Evolutionary conservation across 2,329 filamentous ascomycete genomes (phyloP), one percentile per base, ranked within the genome.

Genomic region (Apiospora kogelbergensis): DNA sequence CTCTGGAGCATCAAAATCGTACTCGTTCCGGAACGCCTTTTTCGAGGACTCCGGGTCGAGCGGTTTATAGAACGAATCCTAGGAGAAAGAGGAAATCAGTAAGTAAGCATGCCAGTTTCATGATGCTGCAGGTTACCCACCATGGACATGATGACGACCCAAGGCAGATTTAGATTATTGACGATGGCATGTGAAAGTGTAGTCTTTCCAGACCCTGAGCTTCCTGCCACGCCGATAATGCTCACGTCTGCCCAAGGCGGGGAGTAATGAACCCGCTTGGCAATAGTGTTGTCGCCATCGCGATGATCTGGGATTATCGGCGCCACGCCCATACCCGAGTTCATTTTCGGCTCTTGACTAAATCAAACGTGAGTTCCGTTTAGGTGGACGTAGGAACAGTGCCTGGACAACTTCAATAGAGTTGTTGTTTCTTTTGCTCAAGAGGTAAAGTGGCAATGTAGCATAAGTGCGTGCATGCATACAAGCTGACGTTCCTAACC

Each of bases 21-120:
- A 97, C 78, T 98, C 94, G 78, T 97, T 98, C 70, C 84, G 83
- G 81, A 98, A 97, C 0, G 96, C 96, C 75, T 89, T 87, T 72
- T 84, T 89, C 67, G 93, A 95, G 77, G 96, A 86, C 76, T 95
- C 94, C 2, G 90, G 85, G 22, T 89, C 92, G 74, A 99, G 83
- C 22, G 91, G 92, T 82, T 98, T 98, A 83, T 99, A 99, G 81
- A 97, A 99, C 15, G 95, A 98, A 81, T 99, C 96, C 94, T 97
- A 72, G 57, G 67, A n/a, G 30, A 7, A 11, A 6, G 65, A n/a
- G 17, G 5, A n/a, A 13, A 66, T 68, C 46, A 67, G 72, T 76
- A 41, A 77, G 72, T 75, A 40, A 78, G 75, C 44, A 1, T 4
- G 9, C 7, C 20, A 4, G 22, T 48, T 24, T 53, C 45, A 70